Base-by-base conservation (phyloP, 768 basidiomycete species). In the Lentinus brumalis region DNA sequence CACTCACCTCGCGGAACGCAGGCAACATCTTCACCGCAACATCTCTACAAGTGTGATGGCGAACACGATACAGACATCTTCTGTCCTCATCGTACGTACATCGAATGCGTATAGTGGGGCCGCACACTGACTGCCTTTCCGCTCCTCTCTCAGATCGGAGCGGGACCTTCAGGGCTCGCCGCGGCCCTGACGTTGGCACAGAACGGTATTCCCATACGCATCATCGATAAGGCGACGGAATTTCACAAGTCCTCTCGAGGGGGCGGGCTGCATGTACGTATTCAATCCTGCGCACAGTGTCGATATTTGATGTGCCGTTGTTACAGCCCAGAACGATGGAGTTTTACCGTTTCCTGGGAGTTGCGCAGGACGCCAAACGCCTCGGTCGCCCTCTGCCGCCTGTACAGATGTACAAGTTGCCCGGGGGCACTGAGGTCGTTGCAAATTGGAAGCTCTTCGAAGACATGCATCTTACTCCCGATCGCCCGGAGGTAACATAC, bases 221-320 rank as follows among this genome's bases (percentile, higher is more conserved):
- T 51, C 50, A 15, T 51, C 31, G 50, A 51, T 14, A 51, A 51
- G 18, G n/a, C 32, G 6, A 30, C 1, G 15, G 50, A 51, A 21
- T 38, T 38, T 49, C 26, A 29, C 11, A 49, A 35, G 35, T 35
- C 35, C 11, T 35, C 64, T 4, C 67, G 74, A 9, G 76, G 72
- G 0, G 16, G 66, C 16, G 73, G 69, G 6, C 50, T 73, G 29
- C 61, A 62, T 51, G 75, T 76, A 26, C 4, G 65, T 21, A 11
- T 35, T 16, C 14, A 16, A 7, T 9, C 21, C 21, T 26, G 21
- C 21, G 21, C 21, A 26, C 21, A 26, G 21, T 26, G 21, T 26
- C 2, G 21, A 26, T 26, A 26, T 26, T 26, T 26, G 21, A 26
- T 26, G 21, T 26, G 21, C 2, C 21, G 21, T 2, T 26, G 21